A percentile compares a stretch with the other conserved stretches of the same genome.
Conservation (phyloP, 257 asterid species). For the Misopates orontium region DNA sequence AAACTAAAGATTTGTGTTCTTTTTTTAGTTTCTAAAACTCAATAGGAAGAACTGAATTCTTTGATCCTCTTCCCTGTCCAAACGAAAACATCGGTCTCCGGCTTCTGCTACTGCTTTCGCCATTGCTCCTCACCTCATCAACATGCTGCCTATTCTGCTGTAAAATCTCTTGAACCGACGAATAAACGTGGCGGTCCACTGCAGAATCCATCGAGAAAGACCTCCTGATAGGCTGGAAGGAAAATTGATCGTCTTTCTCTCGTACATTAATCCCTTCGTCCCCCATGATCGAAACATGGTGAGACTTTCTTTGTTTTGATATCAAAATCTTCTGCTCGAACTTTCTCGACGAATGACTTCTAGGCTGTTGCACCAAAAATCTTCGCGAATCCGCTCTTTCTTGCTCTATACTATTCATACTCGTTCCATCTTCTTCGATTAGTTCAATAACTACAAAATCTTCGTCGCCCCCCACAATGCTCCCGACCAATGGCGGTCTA, state of each 20-base stretch:
- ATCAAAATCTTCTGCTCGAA: conserved; percentile 36
- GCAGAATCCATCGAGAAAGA: conserved; percentile 94
- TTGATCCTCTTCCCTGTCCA: conserved; percentile 66
- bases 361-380: conserved; percentile 30
- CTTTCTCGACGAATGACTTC: conserved; percentile 49
- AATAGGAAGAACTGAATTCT: conserved; percentile 57
- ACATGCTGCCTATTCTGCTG: conserved; percentile 34
- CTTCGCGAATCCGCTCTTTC: conserved; percentile 47
- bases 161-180: conserved; percentile 64
- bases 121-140: conserved; percentile 38
- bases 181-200: conserved; percentile 48
- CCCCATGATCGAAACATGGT: conserved; percentile 75
- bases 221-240: conserved; percentile 65
- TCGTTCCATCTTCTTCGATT: conserved; percentile 29
- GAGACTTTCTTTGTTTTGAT: conserved; percentile 41
- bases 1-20: neutral
- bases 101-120: conserved; percentile 63
- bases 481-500: conserved; percentile 37
- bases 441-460: conserved; percentile 56
- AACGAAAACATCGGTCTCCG: conserved; percentile 67
- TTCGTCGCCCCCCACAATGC: conserved; percentile 39
- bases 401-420: conserved; percentile 20
- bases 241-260: conserved; percentile 53
- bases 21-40: conserved; percentile 27
- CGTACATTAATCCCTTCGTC: conserved; percentile 65